These are phyloP conservation scores for Immersiella caudata DNA, from an alignment of 495 filamentous ascomycete species.

Conservation along the genomic window DNA sequence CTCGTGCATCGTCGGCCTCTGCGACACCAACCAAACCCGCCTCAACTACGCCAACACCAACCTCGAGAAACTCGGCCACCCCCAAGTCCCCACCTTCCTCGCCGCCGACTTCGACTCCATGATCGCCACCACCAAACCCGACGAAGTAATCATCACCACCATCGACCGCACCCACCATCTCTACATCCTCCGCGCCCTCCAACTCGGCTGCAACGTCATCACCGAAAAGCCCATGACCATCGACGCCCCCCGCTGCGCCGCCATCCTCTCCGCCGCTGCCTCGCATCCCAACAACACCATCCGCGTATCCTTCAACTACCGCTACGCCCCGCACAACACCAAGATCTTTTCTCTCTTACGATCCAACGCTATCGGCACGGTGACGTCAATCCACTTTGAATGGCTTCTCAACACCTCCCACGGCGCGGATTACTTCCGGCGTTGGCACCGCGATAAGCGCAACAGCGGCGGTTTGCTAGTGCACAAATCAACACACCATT, in stretches of 20 bases:
- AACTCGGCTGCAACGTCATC: constrained; percentile 59
- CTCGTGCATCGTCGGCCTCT: constrained; percentile 53
- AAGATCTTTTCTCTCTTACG: constrained; percentile 52
- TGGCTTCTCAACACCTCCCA: constrained; percentile 63
- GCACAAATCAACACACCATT: constrained; percentile 56
- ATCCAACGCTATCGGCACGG: constrained; percentile 54
- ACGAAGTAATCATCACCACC: constrained; percentile 61
- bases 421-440: constrained; percentile 63
- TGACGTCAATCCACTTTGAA: constrained; percentile 61
- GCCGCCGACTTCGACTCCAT: constrained; percentile 57
- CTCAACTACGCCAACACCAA: constrained; percentile 47
- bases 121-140: constrained; percentile 55
- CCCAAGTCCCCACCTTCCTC: constrained; percentile 51
- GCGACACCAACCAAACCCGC: constrained; percentile 53
- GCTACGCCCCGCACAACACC: constrained; percentile 56
- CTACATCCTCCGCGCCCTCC: constrained; percentile 58
- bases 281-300: constrained; percentile 41
- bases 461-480: constrained; percentile 59
- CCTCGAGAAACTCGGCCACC: constrained; percentile 40
- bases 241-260: constrained; percentile 55
- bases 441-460: constrained; percentile 62
- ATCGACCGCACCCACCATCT: constrained; percentile 61
- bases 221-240: constrained; percentile 64
- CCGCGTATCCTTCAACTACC: constrained; percentile 56
- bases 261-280: constrained; percentile 49